phyloP scores from a whole-genome alignment of 1,284 basidiomycete genomes.

The Amylostereum areolatum region DNA sequence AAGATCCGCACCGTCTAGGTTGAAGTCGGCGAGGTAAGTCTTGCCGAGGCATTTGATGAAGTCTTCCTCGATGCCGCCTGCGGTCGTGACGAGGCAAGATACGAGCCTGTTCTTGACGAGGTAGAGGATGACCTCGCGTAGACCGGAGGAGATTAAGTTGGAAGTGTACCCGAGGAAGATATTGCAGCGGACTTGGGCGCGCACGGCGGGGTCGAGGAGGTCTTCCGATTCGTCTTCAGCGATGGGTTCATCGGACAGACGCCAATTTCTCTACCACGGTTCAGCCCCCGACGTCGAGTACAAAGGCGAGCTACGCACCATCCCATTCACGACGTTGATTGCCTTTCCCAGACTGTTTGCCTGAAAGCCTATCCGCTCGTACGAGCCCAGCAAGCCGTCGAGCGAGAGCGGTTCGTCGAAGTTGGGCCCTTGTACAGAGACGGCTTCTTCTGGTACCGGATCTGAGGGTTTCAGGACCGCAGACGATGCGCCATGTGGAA shows the following conservation, averaged over 20 bases:
- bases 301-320: conserved; percentile 46
- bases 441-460: conserved; percentile 64
- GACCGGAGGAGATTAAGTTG: conserved; percentile 96
- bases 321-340: conserved; percentile 85
- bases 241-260: conserved; percentile 76
- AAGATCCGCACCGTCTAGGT: conserved; percentile 85
- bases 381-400: conserved; percentile 69
- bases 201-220: conserved; percentile 50
- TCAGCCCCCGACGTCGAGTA: too few species aligned
- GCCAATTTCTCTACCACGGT: conserved; percentile 63
- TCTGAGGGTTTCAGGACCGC: conserved; percentile 78
- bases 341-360: conserved; percentile 88
- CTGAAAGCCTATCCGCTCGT: conserved; percentile 93
- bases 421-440: conserved; percentile 84
- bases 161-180: conserved; percentile 98
- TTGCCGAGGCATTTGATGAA: conserved; percentile 98
- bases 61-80: conserved; percentile 98
- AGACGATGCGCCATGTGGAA: conserved; percentile 53
- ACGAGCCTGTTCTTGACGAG: conserved; percentile 94
- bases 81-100: conserved; percentile 90
- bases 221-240: conserved; percentile 64
- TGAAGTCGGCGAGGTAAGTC: conserved; percentile 93
- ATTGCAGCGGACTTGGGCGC: conserved; percentile 69
- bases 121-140: conserved; percentile 90
- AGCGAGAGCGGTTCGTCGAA: conserved; percentile 72